phyloP scores from a whole-genome alignment of 176 grass and related monocot genomes.

The Eleusine coracana region DNA sequence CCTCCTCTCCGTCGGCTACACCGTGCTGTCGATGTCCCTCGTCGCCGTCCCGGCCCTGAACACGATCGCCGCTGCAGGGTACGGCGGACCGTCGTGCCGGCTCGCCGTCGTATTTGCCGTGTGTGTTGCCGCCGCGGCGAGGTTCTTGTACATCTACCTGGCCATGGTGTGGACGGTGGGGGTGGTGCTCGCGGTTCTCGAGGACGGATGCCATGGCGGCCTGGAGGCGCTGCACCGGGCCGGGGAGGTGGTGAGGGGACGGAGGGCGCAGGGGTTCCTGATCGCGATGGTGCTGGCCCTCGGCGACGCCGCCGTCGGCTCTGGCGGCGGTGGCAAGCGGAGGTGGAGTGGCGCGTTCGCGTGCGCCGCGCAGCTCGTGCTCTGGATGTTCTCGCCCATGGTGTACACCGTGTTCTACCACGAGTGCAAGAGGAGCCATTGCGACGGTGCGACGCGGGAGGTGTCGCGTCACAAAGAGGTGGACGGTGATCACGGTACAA shows the following conservation, averaged over 20 bases:
- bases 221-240: conserved; percentile 37
- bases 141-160: conserved; percentile 43
- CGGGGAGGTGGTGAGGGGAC: conserved; percentile 4
- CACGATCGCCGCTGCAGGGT: not conserved
- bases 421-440: conserved; percentile 43
- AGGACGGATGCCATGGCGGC: conserved; percentile 42
- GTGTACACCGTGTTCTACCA: conserved; percentile 56
- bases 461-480: not conserved
- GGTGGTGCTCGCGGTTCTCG: conserved; percentile 39
- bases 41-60: conserved; percentile 34
- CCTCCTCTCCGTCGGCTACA: conserved; percentile 35
- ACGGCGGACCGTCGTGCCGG: not conserved
- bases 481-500: not conserved
- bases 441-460: not conserved
- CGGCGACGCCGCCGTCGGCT: conserved; percentile 4
- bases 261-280: conserved; percentile 40
- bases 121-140: not conserved
- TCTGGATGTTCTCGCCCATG: conserved; percentile 26
- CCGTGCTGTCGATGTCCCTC: conserved; percentile 26
- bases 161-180: conserved; percentile 45
- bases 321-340: not conserved
- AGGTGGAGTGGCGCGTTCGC: not conserved
- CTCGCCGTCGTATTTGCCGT: not conserved
- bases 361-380: not conserved
- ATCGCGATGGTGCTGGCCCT: conserved; percentile 29